Percentiles rank a stretch among this genome's conserved stretches.
Conservation (phyloP, 2,329 filamentous ascomycete species). For the Sporothrix sp. region DNA sequence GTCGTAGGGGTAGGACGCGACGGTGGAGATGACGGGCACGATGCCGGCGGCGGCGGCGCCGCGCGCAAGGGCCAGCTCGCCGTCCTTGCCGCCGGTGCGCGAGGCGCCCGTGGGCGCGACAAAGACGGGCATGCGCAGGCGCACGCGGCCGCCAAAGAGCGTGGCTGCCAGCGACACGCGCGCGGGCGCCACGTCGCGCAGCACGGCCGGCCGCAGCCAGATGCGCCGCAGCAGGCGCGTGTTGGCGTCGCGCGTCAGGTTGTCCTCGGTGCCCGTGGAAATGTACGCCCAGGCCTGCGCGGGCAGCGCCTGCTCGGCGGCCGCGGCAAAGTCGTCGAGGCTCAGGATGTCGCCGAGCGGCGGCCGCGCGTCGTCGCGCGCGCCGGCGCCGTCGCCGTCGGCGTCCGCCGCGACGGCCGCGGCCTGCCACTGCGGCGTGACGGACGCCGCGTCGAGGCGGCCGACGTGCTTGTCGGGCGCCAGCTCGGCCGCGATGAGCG, state of each 20-base stretch:
- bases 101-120: conserved; percentile 42
- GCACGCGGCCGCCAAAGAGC: conserved; percentile 32
- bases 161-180: conserved; percentile 30
- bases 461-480: conserved; percentile 39
- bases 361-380: conserved; percentile 1
- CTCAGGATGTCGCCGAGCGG: conserved; percentile 16
- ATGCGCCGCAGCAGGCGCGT: conserved; percentile 38
- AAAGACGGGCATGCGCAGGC: conserved; percentile 34
- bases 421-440: conserved; percentile 19
- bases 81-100: conserved; percentile 40
- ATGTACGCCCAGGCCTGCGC: conserved; percentile 47
- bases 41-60: conserved; percentile 38
- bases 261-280: conserved; percentile 42
- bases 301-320: conserved; percentile 35
- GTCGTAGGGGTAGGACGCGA: conserved; percentile 17
- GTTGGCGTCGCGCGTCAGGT: conserved; percentile 40
- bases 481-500: conserved; percentile 31
- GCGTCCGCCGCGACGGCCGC: conserved; percentile 14
- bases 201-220: conserved; percentile 41
- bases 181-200: conserved; percentile 34
- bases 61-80: conserved; percentile 40
- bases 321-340: conserved; percentile 39
- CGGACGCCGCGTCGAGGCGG: conserved; percentile 32
- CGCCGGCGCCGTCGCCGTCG: conserved; percentile 3
- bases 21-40: conserved; percentile 32